phyloP scores from a whole-genome alignment of 768 basidiomycete species.

The Lentinula boryana region DNA sequence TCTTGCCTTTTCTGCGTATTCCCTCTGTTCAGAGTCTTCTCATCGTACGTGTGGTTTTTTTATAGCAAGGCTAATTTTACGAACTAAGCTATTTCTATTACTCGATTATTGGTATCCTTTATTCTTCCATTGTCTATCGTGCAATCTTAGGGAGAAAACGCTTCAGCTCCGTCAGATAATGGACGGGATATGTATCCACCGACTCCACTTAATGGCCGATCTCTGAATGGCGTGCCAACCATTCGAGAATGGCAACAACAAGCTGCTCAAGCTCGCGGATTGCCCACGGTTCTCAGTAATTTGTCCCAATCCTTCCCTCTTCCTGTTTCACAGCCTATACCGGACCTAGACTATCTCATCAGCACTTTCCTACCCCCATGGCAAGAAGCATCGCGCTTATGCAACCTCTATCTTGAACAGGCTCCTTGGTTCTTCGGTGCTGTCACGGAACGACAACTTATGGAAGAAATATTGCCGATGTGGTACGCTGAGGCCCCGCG shows the following conservation, averaged over 20 bases:
- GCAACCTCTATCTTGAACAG: conserved; percentile 69
- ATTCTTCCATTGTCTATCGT: neutral
- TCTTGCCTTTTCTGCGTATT: neutral
- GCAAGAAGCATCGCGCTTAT: conserved; percentile 50
- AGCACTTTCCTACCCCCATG: conserved; percentile 51
- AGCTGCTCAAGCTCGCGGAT: neutral
- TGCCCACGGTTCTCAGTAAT: conserved; percentile 8
- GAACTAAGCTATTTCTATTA: neutral
- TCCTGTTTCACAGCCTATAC: conserved; percentile 25
- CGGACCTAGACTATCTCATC: conserved; percentile 41
- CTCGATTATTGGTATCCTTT: neutral
- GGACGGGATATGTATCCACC: neutral
- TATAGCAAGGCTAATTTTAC: neutral
- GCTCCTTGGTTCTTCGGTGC: conserved; percentile 80
- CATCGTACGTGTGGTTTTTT: conserved; percentile 34
- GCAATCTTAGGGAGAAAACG: neutral
- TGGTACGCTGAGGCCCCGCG: conserved; percentile 53
- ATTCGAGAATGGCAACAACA: conserved; percentile 6
- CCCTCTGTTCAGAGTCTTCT: conserved; percentile 39
- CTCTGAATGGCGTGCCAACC: neutral
- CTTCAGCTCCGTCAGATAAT: neutral
- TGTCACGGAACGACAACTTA: conserved; percentile 53
- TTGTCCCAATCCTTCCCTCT: conserved; percentile 43
- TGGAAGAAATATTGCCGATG: conserved; percentile 59
- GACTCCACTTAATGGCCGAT: neutral